These are phyloP conservation scores for Miamiensis avidus DNA, from an alignment of 169 alveolate genomes.

Conservation along the genomic window DNA sequence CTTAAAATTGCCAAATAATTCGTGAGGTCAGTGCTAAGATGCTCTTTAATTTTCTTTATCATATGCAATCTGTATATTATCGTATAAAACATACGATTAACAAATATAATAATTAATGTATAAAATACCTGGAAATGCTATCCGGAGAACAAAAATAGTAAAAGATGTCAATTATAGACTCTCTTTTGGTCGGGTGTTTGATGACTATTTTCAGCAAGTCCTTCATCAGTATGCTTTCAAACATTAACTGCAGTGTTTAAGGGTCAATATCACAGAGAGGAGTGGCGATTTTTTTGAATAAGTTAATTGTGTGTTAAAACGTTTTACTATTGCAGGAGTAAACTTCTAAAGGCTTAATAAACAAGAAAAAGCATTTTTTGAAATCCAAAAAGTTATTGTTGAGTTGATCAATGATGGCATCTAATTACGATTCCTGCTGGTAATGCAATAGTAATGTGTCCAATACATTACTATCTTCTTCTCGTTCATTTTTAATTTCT, in stretches of 20 bases:
- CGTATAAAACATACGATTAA: neutral
- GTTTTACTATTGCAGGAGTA: conserved; percentile 18
- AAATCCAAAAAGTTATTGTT: conserved; percentile 46
- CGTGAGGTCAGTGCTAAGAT: conserved; percentile 21
- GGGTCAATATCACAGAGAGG: conserved; percentile 38
- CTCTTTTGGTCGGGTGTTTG: conserved; percentile 32
- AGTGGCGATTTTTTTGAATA: conserved; percentile 27
- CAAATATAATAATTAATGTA: too few relatives aligned
- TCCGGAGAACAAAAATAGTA: conserved; percentile 24
- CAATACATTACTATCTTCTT: neutral
- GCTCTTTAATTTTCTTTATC: conserved; percentile 12
- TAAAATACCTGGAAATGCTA: neutral
- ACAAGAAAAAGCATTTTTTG: conserved; percentile 34
- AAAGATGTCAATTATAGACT: conserved; percentile 23
- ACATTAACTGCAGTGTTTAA: conserved; percentile 43
- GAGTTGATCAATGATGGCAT: conserved; percentile 22
- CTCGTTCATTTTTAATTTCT: conserved; percentile 33
- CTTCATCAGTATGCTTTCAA: conserved; percentile 40
- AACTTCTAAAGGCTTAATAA: conserved; percentile 24
- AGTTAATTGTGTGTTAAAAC: conserved; percentile 1
- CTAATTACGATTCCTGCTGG: neutral
- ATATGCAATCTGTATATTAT: conserved; percentile 12
- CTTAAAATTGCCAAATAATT: conserved; percentile 24
- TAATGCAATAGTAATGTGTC: neutral
- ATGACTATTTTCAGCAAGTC: conserved; percentile 9